phyloP scores from a whole-genome alignment of 2,329 filamentous ascomycete genomes.

The Penicillium sp. region DNA sequence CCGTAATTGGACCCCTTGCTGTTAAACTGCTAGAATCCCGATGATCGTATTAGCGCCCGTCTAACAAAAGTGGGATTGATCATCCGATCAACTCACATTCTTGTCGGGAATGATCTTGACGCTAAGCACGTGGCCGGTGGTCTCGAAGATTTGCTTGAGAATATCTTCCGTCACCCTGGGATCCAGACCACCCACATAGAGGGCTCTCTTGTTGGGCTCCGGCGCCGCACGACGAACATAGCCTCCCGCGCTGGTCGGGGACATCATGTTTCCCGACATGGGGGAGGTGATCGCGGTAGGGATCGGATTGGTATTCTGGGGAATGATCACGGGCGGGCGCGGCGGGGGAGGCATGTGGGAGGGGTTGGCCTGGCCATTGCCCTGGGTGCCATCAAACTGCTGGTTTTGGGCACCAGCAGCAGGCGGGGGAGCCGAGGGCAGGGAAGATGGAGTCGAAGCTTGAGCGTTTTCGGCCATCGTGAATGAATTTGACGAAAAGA shows the following conservation, averaged over 20 bases:
- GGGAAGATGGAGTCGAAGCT: slow-evolving; percentile 56
- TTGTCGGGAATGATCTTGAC: slow-evolving; percentile 99
- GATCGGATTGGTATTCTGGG: slow-evolving; percentile 92
- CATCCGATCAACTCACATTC: slow-evolving; percentile 63
- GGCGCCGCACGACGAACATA: slow-evolving; percentile 86
- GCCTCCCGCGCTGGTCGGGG: slow-evolving; percentile 72
- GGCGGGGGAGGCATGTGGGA: slow-evolving; percentile 84
- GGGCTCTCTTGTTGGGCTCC: slow-evolving; percentile 94
- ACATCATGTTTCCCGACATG: slow-evolving; percentile 72
- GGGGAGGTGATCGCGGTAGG: slow-evolving; percentile 88
- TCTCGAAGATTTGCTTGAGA: slow-evolving; percentile 96
- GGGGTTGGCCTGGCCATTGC: slow-evolving; percentile 61
- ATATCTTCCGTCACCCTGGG: slow-evolving; percentile 94
- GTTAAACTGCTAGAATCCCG: slow-evolving; percentile 47
- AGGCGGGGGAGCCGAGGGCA: slow-evolving; percentile 63
- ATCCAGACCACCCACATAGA: slow-evolving; percentile 93
- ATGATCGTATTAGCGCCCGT: background rate
- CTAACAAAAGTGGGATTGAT: background rate
- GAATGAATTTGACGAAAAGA: slow-evolving; percentile 25
- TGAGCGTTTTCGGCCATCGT: slow-evolving; percentile 73
- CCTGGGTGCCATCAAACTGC: slow-evolving; percentile 65
- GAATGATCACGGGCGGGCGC: slow-evolving; percentile 76
- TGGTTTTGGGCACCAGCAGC: slow-evolving; percentile 65
- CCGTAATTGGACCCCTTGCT: slow-evolving; percentile 98
- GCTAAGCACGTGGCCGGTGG: slow-evolving; percentile 93